Base-by-base conservation (phyloP, 768 basidiomycete genomes). In the Cubamyces sp. region DNA sequence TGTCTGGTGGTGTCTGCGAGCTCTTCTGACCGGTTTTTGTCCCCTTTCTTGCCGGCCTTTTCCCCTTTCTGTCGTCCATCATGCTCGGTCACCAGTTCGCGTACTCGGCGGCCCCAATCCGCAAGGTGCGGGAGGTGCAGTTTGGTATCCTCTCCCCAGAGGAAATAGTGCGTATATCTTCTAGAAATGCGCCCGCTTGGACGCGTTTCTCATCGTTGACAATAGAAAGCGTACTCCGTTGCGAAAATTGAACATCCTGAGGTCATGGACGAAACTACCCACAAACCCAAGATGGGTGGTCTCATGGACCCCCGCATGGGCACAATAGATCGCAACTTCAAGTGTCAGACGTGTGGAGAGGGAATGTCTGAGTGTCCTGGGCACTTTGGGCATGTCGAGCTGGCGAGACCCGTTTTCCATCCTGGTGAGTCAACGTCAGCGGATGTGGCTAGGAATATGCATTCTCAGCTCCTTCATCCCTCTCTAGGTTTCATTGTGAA, bases 281-380 rank as follows among this genome's bases (percentile, higher is more conserved):
- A 90, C 71, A 91, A 88, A 72, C 92, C 93, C 25, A 98, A 97
- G 79, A 80, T 87, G 25, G 95, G 94, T 50, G 97, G 97, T 48
- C 80, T 99, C 72, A 96, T 96, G 91, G 97, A 99, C 78, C 94
- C 96, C 53, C 87, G 94, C 62, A 94, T 98, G 91, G 97, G 97
- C 41, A 99, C 94, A 28, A 96, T 96, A 69, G 94, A 96, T 81
- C 84, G 94, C 68, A 95, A 96, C 74, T 96, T 96, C 80, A 98
- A 98, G 80, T 99, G 97, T 74, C 95, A 98, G 80, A 98, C 97
- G 28, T 98, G 97, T 75, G 96, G 95, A 67, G 97, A 99, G 83
- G 96, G 96, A n/a, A 98, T 98, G 96, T 90, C 94, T 18, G 97
- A 98, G 74, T 99, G 97, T 79, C 96, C 97, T 26, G 97, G 97